Evolutionary conservation across 202 grass and related monocot genomes (phyloP), one percentile per base, ranked within the genome.

Genomic region (Setaria viridis): DNA sequence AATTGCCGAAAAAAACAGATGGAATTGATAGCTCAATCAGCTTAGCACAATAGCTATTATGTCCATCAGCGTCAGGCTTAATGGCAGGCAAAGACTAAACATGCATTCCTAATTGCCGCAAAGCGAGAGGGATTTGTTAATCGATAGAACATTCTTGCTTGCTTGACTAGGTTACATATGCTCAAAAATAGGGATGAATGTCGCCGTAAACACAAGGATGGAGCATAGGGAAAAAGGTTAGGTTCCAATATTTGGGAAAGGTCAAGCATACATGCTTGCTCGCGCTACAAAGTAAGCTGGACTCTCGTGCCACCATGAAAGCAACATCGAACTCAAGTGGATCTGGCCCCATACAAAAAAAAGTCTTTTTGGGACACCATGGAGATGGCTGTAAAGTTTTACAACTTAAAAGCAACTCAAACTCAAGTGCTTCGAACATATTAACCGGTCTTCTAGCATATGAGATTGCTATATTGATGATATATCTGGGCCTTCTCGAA

Each of bases 261-360:
- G 33, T 42, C 33, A 71, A 73, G 67, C 67, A 79, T 35, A 32
- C 72, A 72, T 84, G 76, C 76, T 62, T 84, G 76, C 76, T 62
- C 25, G 9, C 12, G 29, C 16, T 49, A 20, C 25, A 32, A 19
- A 39, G n/a, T 48, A 71, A 54, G 45, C 33, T 80, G 54, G 55
- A 80, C 60, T 80, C 63, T 66, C 21, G 21, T 72, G 42, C 80
- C 76, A 62, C 25, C 20, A 45, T 15, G 47, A 65, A 74, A 86
- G 77, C 54, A 42, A 79, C 75, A 21, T 60, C 84, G 41, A 70
- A 71, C 33, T 76, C 50, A 37, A 75, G 17, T 57, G 55, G 39
- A 50, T 8, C 43, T 10, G 12, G 74, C 53, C 53, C 35, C 51
- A 80, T 57, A 19, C 12, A 16, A 25, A 25, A 25, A 25, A 25